Conservation (phyloP, 225 moss, liverwort and hornwort genomes). For the Polytrichum formosum region DNA sequence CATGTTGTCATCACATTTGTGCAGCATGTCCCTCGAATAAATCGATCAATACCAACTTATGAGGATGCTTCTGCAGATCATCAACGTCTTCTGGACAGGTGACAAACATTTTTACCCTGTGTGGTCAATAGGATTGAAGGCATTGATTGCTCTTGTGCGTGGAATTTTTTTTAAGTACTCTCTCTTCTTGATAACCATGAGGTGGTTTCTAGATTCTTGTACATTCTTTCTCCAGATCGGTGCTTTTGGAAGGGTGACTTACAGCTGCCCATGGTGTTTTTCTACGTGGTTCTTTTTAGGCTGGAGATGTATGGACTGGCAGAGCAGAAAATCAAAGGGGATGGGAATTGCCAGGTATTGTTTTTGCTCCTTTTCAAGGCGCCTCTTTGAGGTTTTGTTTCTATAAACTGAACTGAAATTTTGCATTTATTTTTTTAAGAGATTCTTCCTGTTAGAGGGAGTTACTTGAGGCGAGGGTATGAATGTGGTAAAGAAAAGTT, state of each 20-base stretch:
- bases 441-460: background rate
- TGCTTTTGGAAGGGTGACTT: background rate
- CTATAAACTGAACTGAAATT: background rate
- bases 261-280: background rate
- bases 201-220: background rate
- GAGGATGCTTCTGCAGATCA: slow-evolving; percentile 88
- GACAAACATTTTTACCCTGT: slow-evolving; percentile 3
- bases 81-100: slow-evolving; percentile 86
- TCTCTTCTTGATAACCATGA: background rate
- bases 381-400: background rate
- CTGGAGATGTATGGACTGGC: slow-evolving; percentile 71
- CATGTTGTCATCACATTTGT: slow-evolving; percentile 1
- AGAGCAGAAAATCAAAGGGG: slow-evolving; percentile 88
- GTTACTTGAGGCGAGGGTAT: background rate
- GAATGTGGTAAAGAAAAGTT: background rate
- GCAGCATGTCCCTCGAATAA: slow-evolving; percentile 86
- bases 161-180: slow-evolving; percentile 12
- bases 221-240: background rate
- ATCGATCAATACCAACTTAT: slow-evolving; percentile 70
- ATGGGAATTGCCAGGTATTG: slow-evolving; percentile 97
- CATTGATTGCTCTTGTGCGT: slow-evolving; percentile 14
- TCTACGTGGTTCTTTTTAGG: slow-evolving; percentile 24
- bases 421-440: background rate
- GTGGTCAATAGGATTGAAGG: background rate
- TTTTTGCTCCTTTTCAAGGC: background rate